Evolutionary conservation across 148 eudicot species (phyloP), one percentile per base, ranked within the genome.

Genomic region (Suaeda aralocaspica): DNA sequence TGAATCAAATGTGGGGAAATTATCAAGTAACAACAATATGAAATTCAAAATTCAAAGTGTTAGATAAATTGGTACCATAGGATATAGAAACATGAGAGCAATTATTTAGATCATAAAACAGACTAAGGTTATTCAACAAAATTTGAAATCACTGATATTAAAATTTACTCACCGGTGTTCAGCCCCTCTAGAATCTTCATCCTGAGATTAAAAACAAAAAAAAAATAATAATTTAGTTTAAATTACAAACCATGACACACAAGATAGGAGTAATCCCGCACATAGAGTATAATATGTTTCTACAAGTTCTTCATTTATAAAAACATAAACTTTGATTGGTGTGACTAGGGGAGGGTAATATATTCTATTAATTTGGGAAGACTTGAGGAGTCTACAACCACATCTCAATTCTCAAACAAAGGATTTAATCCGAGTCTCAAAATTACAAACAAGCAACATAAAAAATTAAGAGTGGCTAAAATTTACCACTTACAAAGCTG

Each of bases 81-180:
- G 4, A 22, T 21, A 63, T 21, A 63, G 18, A 15, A 63, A 63
- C 8, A 2, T 15, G 2, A 4, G 59, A 66, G 9, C 25, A 63
- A 26, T 53, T 2, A 30, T 39, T 13, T 3, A 64, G 25, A 64
- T 46, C 26, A 26, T 33, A 22, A 29, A 30, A 46, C 30, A 6
- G 24, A 76, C 29, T 3, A 73, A 61, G 42, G 59, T 57, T 53
- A 5, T 29, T n/a, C 62, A 21, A 28, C 34, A 49, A 66, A 51
- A 68, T 31, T 36, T 39, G 62, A 60, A n/a, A n/a, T n/a, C n/a
- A n/a, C n/a, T 51, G 22, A 18, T 50, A 74, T 31, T 46, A 74
- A 46, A 45, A 59, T 59, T 57, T 59, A 68, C 90, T 90, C 78
- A 93, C 98, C 91, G 48, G 45, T 80, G 72, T 5, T 88, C 92